Base-by-base conservation (phyloP, 140 eudicot genomes). In the Cichorium intybus region DNA sequence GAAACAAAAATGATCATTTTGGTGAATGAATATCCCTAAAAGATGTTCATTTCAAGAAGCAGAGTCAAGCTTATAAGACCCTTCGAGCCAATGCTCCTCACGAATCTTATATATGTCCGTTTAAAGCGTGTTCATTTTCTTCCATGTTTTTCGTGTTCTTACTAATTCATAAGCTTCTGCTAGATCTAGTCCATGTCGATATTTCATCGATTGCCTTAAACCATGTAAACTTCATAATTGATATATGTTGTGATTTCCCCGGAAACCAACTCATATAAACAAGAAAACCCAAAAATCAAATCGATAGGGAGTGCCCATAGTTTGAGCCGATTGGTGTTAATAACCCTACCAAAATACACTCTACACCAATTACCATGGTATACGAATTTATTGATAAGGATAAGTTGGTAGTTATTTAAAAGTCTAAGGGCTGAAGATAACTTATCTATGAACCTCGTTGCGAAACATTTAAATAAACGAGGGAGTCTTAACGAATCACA, bases 391-490 rank as follows among this genome's bases (percentile, higher is more conserved):
- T 14, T 43, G 20, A 43, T 43, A 14, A 14, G 18, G 49, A 43
- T 43, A 20, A 43, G 8, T 16, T 2, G 5, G 64, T 67, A 54
- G 2, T 54, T 37, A 54, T 53, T 28, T 3, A 24, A 39, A 24
- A 37, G 43, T 55, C 17, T 1, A 67, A 54, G 73, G 64, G 64
- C 15, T 26, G 11, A 41, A 0, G 20, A 17, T 21, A 28, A 27
- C 56, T 23, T 39, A 37, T 8, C 0, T 24, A 23, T 1, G n/a
- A 35, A 66, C 37, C 71, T 66, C 52, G 7, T 35, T 60, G 14
- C 73, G 56, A 56, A 56, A 68, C 73, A 65, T 56, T 10, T 68
- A 68, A 66, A 66, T 56, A 64, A 22, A 21, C 67, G 50, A 16
- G 27, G 55, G 18, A 22, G 47, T 59, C 22, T 51, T 15, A 47